Percentiles rank a stretch among this genome's conserved stretches.
Evolutionary conservation across 768 basidiomycete genomes (phyloP).

Genomic region (Fistulinella prunicolor): DNA sequence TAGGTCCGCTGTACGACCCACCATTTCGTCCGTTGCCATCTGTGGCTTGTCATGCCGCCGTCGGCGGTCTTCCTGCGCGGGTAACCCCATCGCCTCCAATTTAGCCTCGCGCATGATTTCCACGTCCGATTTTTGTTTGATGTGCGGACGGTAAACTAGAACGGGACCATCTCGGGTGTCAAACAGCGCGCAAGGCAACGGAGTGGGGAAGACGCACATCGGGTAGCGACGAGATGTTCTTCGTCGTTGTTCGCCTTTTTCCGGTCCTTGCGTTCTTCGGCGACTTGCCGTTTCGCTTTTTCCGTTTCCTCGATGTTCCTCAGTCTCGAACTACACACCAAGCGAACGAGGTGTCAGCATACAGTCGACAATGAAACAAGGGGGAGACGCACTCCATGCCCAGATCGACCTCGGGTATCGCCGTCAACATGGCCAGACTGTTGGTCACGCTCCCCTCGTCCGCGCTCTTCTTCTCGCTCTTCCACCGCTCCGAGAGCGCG

Average conservation of each 20-base stretch:
- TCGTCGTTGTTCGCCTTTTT: constrained; percentile 61
- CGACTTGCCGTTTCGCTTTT: constrained; percentile 86
- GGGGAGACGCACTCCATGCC: constrained; percentile 86
- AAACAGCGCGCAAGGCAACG: neutral
- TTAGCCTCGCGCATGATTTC: constrained; percentile 88
- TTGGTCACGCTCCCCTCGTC: constrained; percentile 95
- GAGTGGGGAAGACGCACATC: constrained; percentile 60
- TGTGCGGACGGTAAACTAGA: constrained; percentile 80
- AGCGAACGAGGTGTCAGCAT: neutral
- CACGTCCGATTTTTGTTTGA: constrained; percentile 81
- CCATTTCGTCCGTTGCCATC: constrained; percentile 90
- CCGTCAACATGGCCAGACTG: constrained; percentile 92
- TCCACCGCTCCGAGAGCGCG: constrained; percentile 67
- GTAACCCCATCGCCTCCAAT: constrained; percentile 79
- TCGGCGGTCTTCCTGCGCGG: constrained; percentile 40
- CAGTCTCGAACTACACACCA: constrained; percentile 62
- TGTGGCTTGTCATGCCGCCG: constrained; percentile 57
- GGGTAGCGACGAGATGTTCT: constrained; percentile 79
- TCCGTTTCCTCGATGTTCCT: constrained; percentile 98
- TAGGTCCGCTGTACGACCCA: too few species aligned
- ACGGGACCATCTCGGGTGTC: too few species aligned
- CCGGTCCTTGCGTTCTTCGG: constrained; percentile 64
- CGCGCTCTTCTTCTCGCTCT: constrained; percentile 48
- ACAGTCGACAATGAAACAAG: neutral
- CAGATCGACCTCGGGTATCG: constrained; percentile 96